Evolutionary conservation across 1,284 basidiomycete genomes (phyloP), one percentile per base, ranked within the genome.

Genomic region (Fomitopsis schrenkii): DNA sequence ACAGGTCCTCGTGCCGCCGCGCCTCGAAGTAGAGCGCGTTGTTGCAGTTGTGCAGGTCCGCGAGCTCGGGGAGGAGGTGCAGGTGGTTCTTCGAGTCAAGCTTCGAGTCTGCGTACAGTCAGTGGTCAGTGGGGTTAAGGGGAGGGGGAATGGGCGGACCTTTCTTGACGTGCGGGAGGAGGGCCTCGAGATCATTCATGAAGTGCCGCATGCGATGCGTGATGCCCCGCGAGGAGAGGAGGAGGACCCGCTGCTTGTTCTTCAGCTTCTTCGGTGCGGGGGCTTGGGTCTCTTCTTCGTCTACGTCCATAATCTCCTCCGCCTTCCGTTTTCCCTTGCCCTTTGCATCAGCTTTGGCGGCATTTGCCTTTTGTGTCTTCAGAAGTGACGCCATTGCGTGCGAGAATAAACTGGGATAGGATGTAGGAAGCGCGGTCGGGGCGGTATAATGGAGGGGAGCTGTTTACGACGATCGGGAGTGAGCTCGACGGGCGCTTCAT

Each of bases 1-100:
- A 99, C 54, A 99, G 82, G 72, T 99, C 97, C 73, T 97, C 94
- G 71, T 97, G 94, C 60, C 95, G 81, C 48, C 97, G 86, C 14
- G 95, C 95, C 78, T 99, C 97, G 73, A 99, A 97, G 80, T 98
- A 99, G 30, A 99, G 82, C 1, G 96, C 86, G 72, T 99, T 98
- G 78, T 98, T 98, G 80, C 97, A 99, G 72, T 97, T 98, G 77
- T 98, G 90, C 41, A 99, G 85, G 77, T 99, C 97, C 38, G 97
- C 95, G 22, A 99, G 87, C 77, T 99, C 97, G 61, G 98, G 98
- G 55, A 99, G 83, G 53, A 98, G 87, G 66, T 94, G 85, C 0
- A 99, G 82, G 65, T 98, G 94, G 60, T 94, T 96, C 79, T 99
- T 99, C 35, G 95, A 95, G 77, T 99, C 97, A 46, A 99, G 85